A percentile compares a stretch with the other conserved stretches of the same genome.
phyloP scores from a whole-genome alignment of 306 rosid genomes.

The Phaseolus lunatus region DNA sequence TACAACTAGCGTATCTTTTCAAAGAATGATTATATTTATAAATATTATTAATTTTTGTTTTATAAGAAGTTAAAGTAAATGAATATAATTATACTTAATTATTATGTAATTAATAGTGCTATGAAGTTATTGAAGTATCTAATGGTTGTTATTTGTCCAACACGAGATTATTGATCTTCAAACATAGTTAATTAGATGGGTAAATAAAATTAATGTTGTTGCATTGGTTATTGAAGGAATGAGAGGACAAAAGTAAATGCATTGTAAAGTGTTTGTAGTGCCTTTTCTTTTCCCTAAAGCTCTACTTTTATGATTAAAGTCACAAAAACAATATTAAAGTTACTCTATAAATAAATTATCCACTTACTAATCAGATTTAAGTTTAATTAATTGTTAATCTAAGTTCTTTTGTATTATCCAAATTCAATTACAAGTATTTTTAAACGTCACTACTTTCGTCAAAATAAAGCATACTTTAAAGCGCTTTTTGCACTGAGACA shows the following conservation, averaged over 20 bases:
- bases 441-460: no score
- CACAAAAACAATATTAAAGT: not conserved
- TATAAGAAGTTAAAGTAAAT: no score
- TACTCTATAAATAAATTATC: not conserved
- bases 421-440: not conserved
- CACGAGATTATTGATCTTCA: no score
- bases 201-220: no score
- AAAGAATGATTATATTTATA: no score
- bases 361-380: not conserved
- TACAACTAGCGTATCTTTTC: no score
- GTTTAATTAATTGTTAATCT: not conserved
- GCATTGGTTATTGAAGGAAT: not conserved
- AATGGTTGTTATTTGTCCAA: no score
- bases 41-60: no score
- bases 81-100: no score
- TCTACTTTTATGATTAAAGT: conserved; percentile 2
- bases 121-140: no score
- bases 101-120: no score
- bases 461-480: not conserved
- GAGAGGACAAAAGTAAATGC: not conserved
- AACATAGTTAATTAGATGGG: no score
- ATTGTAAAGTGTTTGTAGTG: not conserved
- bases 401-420: not conserved
- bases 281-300: conserved; percentile 1
- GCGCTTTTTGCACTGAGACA: not conserved